Evolutionary conservation across 2,329 filamentous ascomycete genomes (phyloP).

Genomic region (Knufia petricola): DNA sequence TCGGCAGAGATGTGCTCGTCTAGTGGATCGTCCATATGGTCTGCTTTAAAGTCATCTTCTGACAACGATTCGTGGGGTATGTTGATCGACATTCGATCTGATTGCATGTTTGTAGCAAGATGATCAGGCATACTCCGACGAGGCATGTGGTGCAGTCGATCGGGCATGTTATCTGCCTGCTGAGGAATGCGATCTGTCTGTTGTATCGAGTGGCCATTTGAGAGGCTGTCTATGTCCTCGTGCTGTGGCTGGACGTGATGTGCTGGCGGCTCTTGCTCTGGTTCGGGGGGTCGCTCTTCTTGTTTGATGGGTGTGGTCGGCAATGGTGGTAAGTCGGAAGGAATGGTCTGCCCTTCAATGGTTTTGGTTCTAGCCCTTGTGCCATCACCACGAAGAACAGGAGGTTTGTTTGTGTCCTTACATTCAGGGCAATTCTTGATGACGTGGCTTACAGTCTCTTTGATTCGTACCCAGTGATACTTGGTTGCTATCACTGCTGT

Average conservation of each 20-base stretch:
- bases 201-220: slow-evolving; percentile 11
- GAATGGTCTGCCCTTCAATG: slow-evolving; percentile 14
- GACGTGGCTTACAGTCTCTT: slow-evolving; percentile 90
- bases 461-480: slow-evolving; percentile 97
- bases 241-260: not conserved
- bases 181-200: slow-evolving; percentile 11
- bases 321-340: slow-evolving; percentile 10
- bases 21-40: slow-evolving; percentile 6
- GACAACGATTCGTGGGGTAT: not conserved
- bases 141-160: no score
- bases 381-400: slow-evolving; percentile 27
- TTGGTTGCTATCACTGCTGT: slow-evolving; percentile 87
- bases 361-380: slow-evolving; percentile 21
- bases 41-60: slow-evolving; percentile 6
- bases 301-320: slow-evolving; percentile 11
- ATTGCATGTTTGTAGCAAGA: slow-evolving; percentile 2
- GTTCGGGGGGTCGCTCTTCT: not conserved
- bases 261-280: slow-evolving; percentile 9
- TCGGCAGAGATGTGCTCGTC: slow-evolving; percentile 11
- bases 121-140: slow-evolving; percentile 7
- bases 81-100: slow-evolving; percentile 3
- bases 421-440: slow-evolving; percentile 87
- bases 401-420: slow-evolving; percentile 63
- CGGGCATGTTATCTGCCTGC: no score
- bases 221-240: not conserved